Percentiles rank a stretch among this genome's conserved stretches.
These are phyloP conservation scores for Litsea cubeba DNA, from an alignment of 164 flowering plant genomes.

Conservation along the genomic window DNA sequence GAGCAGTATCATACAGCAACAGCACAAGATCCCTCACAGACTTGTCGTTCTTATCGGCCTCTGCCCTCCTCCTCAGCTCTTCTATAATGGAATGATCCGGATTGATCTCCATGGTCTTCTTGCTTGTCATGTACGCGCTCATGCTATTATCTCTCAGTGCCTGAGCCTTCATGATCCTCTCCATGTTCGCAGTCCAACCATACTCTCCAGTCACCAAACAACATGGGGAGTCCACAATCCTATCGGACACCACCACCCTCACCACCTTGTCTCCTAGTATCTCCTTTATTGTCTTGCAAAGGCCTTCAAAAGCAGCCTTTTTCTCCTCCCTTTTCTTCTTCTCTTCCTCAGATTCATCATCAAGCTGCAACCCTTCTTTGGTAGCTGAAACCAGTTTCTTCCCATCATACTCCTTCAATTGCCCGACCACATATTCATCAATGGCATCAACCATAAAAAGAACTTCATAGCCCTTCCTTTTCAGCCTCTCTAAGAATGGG, in stretches of 20 bases:
- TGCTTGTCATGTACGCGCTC: conserved; percentile 59
- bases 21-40: conserved; percentile 57
- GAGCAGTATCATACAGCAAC: conserved; percentile 55
- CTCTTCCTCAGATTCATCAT: conserved; percentile 52
- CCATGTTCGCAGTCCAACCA: conserved; percentile 74
- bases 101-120: conserved; percentile 73
- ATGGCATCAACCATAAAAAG: conserved; percentile 71
- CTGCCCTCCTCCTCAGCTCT: conserved; percentile 63
- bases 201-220: conserved; percentile 67
- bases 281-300: conserved; percentile 60
- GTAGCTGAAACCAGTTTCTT: conserved; percentile 67
- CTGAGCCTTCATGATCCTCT: conserved; percentile 68
- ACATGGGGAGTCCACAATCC: conserved; percentile 65
- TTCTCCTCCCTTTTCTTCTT: conserved; percentile 46
- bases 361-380: conserved; percentile 61
- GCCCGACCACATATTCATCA: conserved; percentile 61
- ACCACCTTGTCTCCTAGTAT: conserved; percentile 58
- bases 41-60: conserved; percentile 59
- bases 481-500: conserved; percentile 58
- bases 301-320: conserved; percentile 41
- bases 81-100: conserved; percentile 64
- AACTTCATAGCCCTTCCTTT: conserved; percentile 62
- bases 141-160: conserved; percentile 57
- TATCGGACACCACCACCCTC: conserved; percentile 57
- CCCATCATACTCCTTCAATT: conserved; percentile 66